Evolutionary conservation across 2,329 filamentous ascomycete species (phyloP).

Genomic region (Beauveria pseudobassiana): DNA sequence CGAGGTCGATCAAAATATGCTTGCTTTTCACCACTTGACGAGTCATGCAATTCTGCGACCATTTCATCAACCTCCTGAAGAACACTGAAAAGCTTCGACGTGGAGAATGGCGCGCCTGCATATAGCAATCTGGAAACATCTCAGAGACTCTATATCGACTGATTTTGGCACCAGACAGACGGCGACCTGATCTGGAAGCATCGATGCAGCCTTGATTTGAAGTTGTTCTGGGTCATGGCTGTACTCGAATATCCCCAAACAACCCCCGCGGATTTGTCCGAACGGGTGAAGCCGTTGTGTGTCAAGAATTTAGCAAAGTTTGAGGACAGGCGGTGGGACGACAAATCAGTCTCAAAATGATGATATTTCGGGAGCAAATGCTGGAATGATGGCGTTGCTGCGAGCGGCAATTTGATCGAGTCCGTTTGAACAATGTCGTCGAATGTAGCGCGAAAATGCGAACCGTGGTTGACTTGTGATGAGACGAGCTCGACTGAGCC

Average conservation of each 20-base stretch:
- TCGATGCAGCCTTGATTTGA: neutral
- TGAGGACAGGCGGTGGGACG: neutral
- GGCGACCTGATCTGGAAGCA: neutral
- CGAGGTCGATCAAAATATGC: neutral
- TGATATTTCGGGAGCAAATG: neutral
- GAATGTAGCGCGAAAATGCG: conserved; percentile 29
- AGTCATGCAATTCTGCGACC: neutral
- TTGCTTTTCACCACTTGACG: neutral
- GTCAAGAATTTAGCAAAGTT: neutral
- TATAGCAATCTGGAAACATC: neutral
- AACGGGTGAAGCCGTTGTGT: neutral
- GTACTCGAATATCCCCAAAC: neutral
- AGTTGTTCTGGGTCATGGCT: neutral
- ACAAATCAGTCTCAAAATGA: neutral
- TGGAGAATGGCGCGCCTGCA: neutral
- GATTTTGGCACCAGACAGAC: neutral
- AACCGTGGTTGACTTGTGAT: conserved; percentile 27
- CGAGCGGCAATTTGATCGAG: neutral
- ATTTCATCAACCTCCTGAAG: neutral
- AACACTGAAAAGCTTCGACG: neutral
- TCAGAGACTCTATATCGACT: neutral
- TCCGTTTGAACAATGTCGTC: neutral
- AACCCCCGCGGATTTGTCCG: neutral
- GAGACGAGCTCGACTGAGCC: conserved; percentile 30
- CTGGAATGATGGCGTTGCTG: neutral